These are phyloP conservation scores for Psilocybe subaeruginosa DNA, from an alignment of 768 basidiomycete genomes.

Conservation along the genomic window DNA sequence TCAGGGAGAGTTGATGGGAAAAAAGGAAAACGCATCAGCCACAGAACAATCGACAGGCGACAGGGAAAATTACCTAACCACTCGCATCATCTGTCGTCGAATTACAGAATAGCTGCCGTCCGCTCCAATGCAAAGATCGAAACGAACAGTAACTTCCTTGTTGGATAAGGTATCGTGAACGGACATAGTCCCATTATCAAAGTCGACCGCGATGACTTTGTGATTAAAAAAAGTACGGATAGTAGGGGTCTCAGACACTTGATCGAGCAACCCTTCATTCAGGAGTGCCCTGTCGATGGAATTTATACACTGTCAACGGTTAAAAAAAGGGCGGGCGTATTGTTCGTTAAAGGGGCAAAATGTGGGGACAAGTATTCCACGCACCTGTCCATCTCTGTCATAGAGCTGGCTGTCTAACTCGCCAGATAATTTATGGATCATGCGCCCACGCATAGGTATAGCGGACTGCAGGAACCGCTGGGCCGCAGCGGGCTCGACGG, in stretches of 20 bases:
- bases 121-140: constrained; percentile 87
- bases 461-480: constrained; percentile 73
- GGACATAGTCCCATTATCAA: constrained; percentile 61
- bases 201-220: constrained; percentile 78
- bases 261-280: constrained; percentile 83
- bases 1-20: constrained; percentile 35
- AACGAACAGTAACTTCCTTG: constrained; percentile 49
- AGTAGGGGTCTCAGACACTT: constrained; percentile 63
- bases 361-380: constrained; percentile 25
- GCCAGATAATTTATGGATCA: constrained; percentile 85
- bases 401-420: constrained; percentile 83
- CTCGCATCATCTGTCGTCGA: constrained; percentile 93
- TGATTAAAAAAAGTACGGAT: constrained; percentile 79
- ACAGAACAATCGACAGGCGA: constrained; percentile 26
- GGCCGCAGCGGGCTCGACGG: constrained; percentile 73
- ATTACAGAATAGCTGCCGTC: constrained; percentile 95
- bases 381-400: constrained; percentile 86
- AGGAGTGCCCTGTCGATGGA: constrained; percentile 89
- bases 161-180: constrained; percentile 50
- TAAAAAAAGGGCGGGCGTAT: constrained; percentile 19
- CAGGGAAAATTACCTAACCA: constrained; percentile 68
- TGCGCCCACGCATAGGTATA: constrained; percentile 94
- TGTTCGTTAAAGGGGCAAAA: constrained; percentile 15
- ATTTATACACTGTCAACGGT: constrained; percentile 77
- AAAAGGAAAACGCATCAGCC: constrained; percentile 25